Base-by-base conservation (phyloP, 176 grass and related monocot genomes). In the Triticum aestivum region DNA sequence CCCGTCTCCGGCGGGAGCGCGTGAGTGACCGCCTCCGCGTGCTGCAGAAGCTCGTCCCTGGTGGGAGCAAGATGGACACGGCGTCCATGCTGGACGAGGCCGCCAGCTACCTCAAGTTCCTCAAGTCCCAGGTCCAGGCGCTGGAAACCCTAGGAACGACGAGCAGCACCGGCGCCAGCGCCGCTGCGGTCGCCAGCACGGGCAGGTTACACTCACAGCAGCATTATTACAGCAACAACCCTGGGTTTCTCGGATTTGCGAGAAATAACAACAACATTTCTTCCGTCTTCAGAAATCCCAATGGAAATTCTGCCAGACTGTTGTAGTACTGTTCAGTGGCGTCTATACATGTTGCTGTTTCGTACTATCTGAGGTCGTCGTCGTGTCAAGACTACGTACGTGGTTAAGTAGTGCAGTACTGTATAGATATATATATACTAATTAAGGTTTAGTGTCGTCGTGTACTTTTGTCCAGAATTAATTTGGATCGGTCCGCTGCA, bases 11-110 rank as follows among this genome's bases (percentile, higher is more conserved):
- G 61, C 93, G 94, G 58, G 94, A 97, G 72, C 89, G 94, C 38
- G 91, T 97, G 4, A 86, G 90, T 69, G 90, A 97, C 70, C 91
- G 88, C 77, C 88, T 97, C 24, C 89, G 92, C 80, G 90, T 91
- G 75, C 92, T 97, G 80, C 94, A 97, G 78, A 85, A 77, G 79
- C 84, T 97, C 12, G 94, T 97, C 47, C 94, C 94, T 3, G 94
- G 94, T 1, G 94, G 94, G 21, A 94, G 80, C 77, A 97, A 94
- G 92, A 94, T 97, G 94, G 94, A 97, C 85, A 97, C 94, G 33
- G 94, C 92, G 35, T 91, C 94, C 18, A 97, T 97, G 94, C 92
- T 97, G 27, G 94, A 97, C 87, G 94, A 97, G 81, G 94, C 94
- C 18, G 94, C 90, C 30, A 97, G 87, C 85, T 97, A 97, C 91